phyloP scores from a whole-genome alignment of 2,329 filamentous ascomycete genomes.

The Hypoxylon sp. region DNA sequence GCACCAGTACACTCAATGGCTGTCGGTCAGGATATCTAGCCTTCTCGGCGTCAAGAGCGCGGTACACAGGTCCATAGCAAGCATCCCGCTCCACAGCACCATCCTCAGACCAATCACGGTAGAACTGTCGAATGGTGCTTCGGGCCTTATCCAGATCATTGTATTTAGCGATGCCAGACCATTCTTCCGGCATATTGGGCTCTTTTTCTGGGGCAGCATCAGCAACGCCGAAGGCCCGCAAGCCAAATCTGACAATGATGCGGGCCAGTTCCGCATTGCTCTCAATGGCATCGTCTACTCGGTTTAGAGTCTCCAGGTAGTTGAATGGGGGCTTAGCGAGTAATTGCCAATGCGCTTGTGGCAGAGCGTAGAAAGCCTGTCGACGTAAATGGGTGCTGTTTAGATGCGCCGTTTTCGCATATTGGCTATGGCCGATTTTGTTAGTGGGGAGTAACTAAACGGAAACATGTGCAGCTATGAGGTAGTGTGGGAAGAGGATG shows the following conservation, averaged over 20 bases:
- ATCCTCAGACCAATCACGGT: constrained; percentile 89
- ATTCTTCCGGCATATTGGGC: constrained; percentile 64
- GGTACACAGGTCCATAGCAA: constrained; percentile 78
- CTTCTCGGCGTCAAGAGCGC: constrained; percentile 65
- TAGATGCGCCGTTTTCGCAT: constrained; percentile 84
- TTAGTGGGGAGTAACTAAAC: constrained; percentile 28
- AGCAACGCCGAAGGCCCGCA: constrained; percentile 69
- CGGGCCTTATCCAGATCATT: constrained; percentile 88
- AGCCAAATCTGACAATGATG: constrained; percentile 75
- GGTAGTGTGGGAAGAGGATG: constrained; percentile 17
- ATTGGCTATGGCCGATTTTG: constrained; percentile 68
- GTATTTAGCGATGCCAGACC: constrained; percentile 75
- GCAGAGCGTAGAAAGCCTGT: constrained; percentile 91
- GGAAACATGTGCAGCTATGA: constrained; percentile 4
- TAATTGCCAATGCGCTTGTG: constrained; percentile 82
- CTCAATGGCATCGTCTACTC: constrained; percentile 88
- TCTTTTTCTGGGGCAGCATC: constrained; percentile 49
- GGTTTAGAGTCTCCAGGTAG: constrained; percentile 78
- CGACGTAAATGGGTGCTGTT: constrained; percentile 91
- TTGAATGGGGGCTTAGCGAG: constrained; percentile 84
- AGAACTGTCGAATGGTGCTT: constrained; percentile 92
- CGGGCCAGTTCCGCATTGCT: constrained; percentile 84
- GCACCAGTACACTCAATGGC: constrained; percentile 76
- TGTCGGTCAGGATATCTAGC: constrained; percentile 41
- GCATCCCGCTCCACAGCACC: constrained; percentile 77